Conservation (phyloP, 176 grass and related monocot species). For the Paspalum vaginatum region DNA sequence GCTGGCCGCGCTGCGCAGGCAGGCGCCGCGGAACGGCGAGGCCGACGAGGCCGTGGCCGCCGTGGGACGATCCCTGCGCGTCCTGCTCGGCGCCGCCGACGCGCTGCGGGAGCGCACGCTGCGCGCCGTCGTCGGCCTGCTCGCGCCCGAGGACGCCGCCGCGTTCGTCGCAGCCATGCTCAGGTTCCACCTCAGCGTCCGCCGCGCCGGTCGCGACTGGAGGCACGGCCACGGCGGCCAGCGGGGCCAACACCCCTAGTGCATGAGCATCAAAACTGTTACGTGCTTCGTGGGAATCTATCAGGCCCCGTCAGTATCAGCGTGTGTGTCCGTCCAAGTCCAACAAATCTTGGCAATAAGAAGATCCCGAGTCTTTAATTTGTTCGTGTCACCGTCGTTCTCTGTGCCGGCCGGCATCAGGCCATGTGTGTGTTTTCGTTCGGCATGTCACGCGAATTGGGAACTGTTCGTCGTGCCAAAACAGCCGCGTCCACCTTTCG, state of each 20-base stretch:
- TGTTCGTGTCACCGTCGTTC: no score
- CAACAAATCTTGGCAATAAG: no score
- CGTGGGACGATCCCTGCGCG: conserved; percentile 46
- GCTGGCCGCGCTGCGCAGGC: conserved; percentile 51
- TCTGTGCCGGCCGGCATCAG: no score
- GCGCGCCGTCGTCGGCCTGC: conserved; percentile 40
- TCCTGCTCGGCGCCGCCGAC: conserved; percentile 59
- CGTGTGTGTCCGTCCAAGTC: no score
- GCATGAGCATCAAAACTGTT: no score
- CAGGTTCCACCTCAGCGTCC: conserved; percentile 53
- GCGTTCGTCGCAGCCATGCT: conserved; percentile 52
- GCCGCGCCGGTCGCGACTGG: conserved; percentile 42
- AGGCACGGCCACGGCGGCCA: conserved; percentile 22
- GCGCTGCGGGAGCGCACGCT: conserved; percentile 56
- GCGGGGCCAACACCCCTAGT: neutral
- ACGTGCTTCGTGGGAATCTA: no score
- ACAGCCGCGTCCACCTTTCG: no score
- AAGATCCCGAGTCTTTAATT: no score
- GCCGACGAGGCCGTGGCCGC: conserved; percentile 38
- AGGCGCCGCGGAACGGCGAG: conserved; percentile 23
- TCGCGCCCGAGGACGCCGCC: conserved; percentile 42
- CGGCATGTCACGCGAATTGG: no score
- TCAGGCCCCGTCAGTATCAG: no score
- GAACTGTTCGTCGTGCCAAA: no score
- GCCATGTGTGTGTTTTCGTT: no score